Evolutionary conservation across 345 rosid species (phyloP).

Genomic region (Gossypium rotundifolium): DNA sequence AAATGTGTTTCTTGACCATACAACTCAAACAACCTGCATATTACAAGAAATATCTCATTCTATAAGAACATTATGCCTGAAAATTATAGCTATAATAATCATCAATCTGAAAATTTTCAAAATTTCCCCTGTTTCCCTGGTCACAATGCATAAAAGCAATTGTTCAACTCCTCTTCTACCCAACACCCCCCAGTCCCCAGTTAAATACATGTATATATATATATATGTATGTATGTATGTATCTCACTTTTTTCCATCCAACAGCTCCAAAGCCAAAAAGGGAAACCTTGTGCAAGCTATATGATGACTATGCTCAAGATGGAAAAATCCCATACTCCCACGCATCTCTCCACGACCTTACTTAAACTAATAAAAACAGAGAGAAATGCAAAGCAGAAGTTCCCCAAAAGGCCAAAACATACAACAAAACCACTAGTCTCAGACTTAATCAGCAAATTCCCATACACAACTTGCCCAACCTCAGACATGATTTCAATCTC

Average conservation of each 20-base stretch:
- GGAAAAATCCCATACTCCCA: background rate
- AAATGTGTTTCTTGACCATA: constrained; percentile 35
- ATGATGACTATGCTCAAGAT: background rate
- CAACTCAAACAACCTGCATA: constrained; percentile 71
- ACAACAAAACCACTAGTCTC: background rate
- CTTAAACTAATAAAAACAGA: background rate
- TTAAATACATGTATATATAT: too few relatives aligned
- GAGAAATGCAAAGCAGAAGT: background rate
- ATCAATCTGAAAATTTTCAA: background rate
- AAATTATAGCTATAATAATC: background rate
- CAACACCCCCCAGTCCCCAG: background rate
- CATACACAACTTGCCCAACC: background rate
- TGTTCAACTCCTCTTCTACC: background rate
- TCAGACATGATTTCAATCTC: background rate
- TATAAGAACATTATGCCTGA: background rate
- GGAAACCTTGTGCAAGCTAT: background rate
- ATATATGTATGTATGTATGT: background rate
- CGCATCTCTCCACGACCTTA: background rate
- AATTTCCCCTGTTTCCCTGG: background rate
- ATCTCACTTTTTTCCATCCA: background rate
- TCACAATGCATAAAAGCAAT: background rate
- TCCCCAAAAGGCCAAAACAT: background rate
- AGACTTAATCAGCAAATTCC: background rate
- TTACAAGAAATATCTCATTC: constrained; percentile 7
- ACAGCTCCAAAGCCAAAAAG: background rate